A percentile compares a stretch with the other conserved stretches of the same genome.
These are phyloP conservation scores for Neoconidiobolus thromboides DNA, from an alignment of 371 early-diverging fungal species.

Conservation along the genomic window DNA sequence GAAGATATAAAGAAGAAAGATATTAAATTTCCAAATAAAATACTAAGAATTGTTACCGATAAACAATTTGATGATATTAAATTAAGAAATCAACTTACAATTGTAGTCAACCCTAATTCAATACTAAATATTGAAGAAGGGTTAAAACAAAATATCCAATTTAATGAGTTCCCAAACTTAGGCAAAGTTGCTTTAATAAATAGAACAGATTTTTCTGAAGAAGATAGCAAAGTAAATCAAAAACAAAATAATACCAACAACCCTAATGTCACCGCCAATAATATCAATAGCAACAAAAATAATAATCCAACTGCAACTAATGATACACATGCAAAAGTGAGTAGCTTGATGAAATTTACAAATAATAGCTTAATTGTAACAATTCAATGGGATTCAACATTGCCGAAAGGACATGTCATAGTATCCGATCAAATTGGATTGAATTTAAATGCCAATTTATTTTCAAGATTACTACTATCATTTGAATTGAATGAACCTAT, in stretches of 20 bases:
- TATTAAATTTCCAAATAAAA: not conserved
- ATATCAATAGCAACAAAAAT: not conserved
- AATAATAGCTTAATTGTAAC: not conserved
- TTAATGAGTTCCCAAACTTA: not conserved
- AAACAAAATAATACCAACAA: not conserved
- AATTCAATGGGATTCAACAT: not conserved
- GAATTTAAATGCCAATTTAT: not conserved
- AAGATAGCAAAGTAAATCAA: no score
- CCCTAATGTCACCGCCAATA: not conserved
- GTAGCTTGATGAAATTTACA: not conserved
- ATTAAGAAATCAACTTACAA: not conserved
- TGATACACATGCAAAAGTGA: not conserved
- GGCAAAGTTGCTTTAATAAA: not conserved
- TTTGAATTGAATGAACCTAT: not conserved
- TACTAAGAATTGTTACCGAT: not conserved
- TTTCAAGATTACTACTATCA: not conserved
- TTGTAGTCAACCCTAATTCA: not conserved
- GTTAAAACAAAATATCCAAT: not conserved
- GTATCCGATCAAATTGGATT: not conserved
- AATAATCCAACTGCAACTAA: not conserved
- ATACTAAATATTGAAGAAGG: not conserved
- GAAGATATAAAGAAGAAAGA: not conserved
- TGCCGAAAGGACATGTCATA: not conserved
- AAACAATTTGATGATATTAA: not conserved
- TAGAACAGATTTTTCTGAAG: not conserved